phyloP scores from a whole-genome alignment of 805 yeast genomes.

The Ogataea methanolica region DNA sequence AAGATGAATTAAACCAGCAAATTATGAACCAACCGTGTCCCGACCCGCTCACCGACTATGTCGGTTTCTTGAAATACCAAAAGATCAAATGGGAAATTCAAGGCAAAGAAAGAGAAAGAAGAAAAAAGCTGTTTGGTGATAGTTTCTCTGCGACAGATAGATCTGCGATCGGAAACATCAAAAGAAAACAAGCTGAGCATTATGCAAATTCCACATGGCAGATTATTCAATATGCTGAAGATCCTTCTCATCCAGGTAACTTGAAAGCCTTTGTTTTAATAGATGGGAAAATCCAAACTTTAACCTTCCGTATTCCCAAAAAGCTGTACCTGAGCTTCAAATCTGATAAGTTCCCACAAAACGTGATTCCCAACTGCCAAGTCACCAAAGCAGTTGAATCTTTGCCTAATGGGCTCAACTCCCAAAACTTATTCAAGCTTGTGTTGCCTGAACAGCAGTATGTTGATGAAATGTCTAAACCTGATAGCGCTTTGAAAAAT shows the following conservation, averaged over 20 bases:
- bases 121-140: constrained; percentile 76
- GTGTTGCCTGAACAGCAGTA: constrained; percentile 64
- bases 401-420: constrained; percentile 66
- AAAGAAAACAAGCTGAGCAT: constrained; percentile 73
- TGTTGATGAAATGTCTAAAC: constrained; percentile 48
- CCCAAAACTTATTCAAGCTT: constrained; percentile 51
- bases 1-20: constrained; percentile 41
- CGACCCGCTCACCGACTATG: constrained; percentile 61
- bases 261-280: constrained; percentile 68
- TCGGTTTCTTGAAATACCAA: constrained; percentile 64
- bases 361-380: constrained; percentile 43
- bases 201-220: constrained; percentile 84
- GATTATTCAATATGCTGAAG: constrained; percentile 62
- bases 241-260: constrained; percentile 61
- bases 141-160: constrained; percentile 41
- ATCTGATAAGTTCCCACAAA: constrained; percentile 29
- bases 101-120: constrained; percentile 62
- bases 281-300: constrained; percentile 66
- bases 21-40: constrained; percentile 55
- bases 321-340: constrained; percentile 66
- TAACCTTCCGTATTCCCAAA: constrained; percentile 71
- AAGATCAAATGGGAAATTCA: constrained; percentile 87
- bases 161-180: constrained; percentile 61
- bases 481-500: constrained; percentile 61
- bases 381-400: constrained; percentile 55